Conservation (phyloP, 2,329 filamentous ascomycete species). For the Xylaria sp. region DNA sequence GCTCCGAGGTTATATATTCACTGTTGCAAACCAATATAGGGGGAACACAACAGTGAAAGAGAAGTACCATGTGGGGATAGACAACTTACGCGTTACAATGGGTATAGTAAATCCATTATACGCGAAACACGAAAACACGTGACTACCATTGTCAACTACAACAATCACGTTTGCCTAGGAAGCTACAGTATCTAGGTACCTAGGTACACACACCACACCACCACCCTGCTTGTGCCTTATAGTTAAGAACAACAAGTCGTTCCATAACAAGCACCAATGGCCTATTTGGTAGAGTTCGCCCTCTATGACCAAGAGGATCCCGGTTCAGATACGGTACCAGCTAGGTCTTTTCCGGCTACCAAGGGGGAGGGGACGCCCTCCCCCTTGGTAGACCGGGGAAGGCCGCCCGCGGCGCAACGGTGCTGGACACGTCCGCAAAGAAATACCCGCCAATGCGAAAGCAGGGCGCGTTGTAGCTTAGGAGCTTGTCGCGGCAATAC, state of each 20-base stretch:
- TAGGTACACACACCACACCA: background rate
- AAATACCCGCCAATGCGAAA: conserved; percentile 33
- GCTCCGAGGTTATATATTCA: no score
- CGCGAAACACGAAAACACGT: no score
- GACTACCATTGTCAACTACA: no score
- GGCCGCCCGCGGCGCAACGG: conserved; percentile 21
- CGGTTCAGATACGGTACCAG: conserved; percentile 31
- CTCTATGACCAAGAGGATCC: conserved; percentile 9
- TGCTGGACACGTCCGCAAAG: conserved; percentile 31
- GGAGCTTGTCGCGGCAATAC: conserved; percentile 3
- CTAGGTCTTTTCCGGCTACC: conserved; percentile 6
- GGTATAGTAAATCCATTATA: no score
- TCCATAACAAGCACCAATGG: conserved; percentile 17
- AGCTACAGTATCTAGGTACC: background rate
- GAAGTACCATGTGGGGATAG: no score
- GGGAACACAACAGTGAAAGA: no score
- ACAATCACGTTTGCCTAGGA: no score
- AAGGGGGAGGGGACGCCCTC: background rate
- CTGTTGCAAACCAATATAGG: no score
- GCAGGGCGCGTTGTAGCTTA: conserved; percentile 32
- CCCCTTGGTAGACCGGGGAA: background rate
- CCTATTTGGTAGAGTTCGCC: conserved; percentile 26
- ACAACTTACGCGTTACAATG: no score
- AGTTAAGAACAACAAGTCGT: background rate
- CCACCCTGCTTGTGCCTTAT: background rate